Evolutionary conservation across 106 monocot genomes (phyloP), one percentile per base, ranked within the genome.

Genomic region (Allium fistulosum): DNA sequence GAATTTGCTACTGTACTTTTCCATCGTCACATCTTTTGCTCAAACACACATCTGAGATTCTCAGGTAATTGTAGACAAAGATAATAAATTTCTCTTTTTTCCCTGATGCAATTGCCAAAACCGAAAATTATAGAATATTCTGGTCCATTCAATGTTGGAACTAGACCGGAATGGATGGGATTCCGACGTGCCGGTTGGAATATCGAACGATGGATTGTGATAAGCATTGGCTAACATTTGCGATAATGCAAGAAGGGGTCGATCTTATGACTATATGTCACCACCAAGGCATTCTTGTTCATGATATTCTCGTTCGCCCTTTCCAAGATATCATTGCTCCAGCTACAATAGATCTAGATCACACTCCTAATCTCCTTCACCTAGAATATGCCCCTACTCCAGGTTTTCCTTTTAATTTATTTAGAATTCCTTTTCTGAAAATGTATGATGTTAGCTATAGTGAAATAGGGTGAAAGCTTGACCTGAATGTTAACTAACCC

Each of bases 341-440:
- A 67, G 66, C 8, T 51, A 69, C 51, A 71, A 57, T 3, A 71
- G 77, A 17, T 82, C 86, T 14, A 64, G 73, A 26, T 83, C 84
- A 2, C 81, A 46, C 28, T 73, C 78, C 46, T 50, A 71, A 17
- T 71, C 79, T 2, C 72, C 83, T 46, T 75, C 78, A 64, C 68
- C 79, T 7, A 72, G 51, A 58, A 48, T 28, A 3, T 8, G 9
- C 11, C 52, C 61, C 11, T 47, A 76, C 26, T 79, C 79, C 10
- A 79, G 83, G 83, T 79, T 47, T 13, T 18, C 11, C 12, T 28
- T 26, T 28, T 1, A n/a, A 11, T 10, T 26, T 28, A 27, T 61
- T 59, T 26, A 17, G 9, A 18, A 59, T 15, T 45, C 11, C 4
- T 46, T 16, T 46, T 63, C 28, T 12, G 8, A n/a, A n/a, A 14